phyloP scores from a whole-genome alignment of 495 filamentous ascomycete genomes.

The Annulohypoxylon bovei region DNA sequence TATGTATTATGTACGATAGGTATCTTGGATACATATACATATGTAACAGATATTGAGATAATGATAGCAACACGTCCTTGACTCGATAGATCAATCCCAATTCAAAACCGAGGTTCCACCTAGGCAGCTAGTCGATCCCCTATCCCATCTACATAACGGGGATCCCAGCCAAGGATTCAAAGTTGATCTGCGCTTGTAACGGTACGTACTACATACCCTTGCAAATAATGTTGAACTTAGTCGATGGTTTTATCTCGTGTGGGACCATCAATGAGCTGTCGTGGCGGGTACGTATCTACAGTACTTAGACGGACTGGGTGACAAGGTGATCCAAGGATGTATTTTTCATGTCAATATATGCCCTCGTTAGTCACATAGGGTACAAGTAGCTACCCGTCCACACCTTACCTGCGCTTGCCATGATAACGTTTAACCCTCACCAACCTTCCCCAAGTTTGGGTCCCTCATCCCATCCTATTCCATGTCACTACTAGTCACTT shows the following conservation, averaged over 20 bases:
- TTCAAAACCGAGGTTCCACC: neutral
- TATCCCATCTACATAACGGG: constrained; percentile 24
- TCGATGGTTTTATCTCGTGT: constrained; percentile 16
- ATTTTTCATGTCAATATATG: neutral
- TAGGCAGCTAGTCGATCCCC: neutral
- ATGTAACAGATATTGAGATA: constrained; percentile 12
- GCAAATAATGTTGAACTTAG: neutral
- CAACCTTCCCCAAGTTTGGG: constrained; percentile 24
- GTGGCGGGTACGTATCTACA: constrained; percentile 17
- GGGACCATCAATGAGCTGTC: constrained; percentile 18
- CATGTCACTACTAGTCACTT: constrained; percentile 19
- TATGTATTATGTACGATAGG: constrained; percentile 7
- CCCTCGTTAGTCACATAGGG: constrained; percentile 22
- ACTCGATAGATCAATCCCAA: constrained; percentile 3
- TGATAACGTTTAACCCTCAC: constrained; percentile 38
- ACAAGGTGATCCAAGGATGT: neutral
- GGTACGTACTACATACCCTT: constrained; percentile 11
- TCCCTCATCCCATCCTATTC: constrained; percentile 1
- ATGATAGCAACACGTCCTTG: constrained; percentile 16
- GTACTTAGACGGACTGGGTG: neutral
- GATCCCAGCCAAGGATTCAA: constrained; percentile 4
- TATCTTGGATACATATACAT: constrained; percentile 1
- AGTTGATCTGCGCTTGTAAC: constrained; percentile 1
- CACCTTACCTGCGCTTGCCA: constrained; percentile 8
- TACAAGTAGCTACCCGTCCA: constrained; percentile 20